Evolutionary conservation across 306 rosid genomes (phyloP), one percentile per base, ranked within the genome.

Genomic region (Vigna reflexopilosa): DNA sequence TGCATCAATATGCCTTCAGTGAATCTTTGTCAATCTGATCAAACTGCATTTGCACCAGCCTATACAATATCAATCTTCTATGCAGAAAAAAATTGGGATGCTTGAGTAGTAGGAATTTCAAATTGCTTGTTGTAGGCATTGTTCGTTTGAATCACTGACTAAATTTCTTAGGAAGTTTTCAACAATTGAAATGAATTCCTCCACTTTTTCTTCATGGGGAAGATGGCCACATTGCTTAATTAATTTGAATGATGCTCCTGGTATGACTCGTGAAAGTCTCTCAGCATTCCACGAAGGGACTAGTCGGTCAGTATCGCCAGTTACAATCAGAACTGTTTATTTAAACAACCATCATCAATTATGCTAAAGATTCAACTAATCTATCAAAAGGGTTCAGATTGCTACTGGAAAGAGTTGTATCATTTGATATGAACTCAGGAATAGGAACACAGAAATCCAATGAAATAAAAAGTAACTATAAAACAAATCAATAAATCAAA

Each of bases 271-370:
- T 78, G 97, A 89, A 68, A 94, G 98, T 82, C 94, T 89, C 89
- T 84, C 87, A 19, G 95, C 90, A 77, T 92, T 95, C 97, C 98
- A 95, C 47, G 97, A 79, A 7, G 98, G 98, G 59, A 95, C 96
- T 45, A 90, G 26, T 19, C 88, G 87, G 82, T 95, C 97, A 20
- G 45, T 88, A 81, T 95, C 97, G 47, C 98, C 98, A 10, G 98
- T 95, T 79, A 89, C 80, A 50, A 95, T 91, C 83, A 94, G 82
- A 80, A 94, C 98, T 92, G 90, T 84, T 54, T 32, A 76, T 76
- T 64, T 62, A 77, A 79, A 81, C 80, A 70, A 79, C 24, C 52
- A 70, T 76, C 67, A 55, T 17, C 72, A 73, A 14, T 64, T 56
- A 67, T 72, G 49, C 42, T 66, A 51, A 22, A 22, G 26, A 63